Evolutionary conservation across 192 early-diverging fungal genomes (phyloP).

Genomic region (Linnemannia hyalina): DNA sequence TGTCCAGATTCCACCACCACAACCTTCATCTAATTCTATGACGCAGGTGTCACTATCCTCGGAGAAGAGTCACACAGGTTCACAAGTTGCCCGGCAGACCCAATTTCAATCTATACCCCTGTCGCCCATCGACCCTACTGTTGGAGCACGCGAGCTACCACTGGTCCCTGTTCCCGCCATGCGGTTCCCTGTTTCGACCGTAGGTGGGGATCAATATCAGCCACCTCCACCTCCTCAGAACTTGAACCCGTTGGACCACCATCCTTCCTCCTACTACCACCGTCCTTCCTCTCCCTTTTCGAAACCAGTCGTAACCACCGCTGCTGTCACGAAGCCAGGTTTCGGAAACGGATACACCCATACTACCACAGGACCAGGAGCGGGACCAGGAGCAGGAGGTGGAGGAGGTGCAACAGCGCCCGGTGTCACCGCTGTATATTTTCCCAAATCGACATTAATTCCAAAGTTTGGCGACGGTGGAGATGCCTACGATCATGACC

Average conservation of each 20-base stretch:
- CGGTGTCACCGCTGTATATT: slow-evolving; percentile 13
- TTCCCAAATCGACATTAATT: slow-evolving; percentile 9
- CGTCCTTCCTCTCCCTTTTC: slow-evolving; percentile 5
- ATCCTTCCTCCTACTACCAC: slow-evolving; percentile 22
- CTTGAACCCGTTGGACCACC: slow-evolving; percentile 3
- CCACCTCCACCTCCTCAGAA: background rate
- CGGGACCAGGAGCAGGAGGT: background rate
- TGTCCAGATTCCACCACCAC: background rate
- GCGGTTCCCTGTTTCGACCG: slow-evolving; percentile 20
- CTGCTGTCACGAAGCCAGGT: background rate
- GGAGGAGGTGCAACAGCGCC: background rate
- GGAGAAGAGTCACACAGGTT: slow-evolving; percentile 15
- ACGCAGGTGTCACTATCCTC: background rate
- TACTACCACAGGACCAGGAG: background rate
- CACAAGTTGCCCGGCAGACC: slow-evolving; percentile 36
- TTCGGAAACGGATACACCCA: background rate
- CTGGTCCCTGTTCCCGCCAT: slow-evolving; percentile 1
- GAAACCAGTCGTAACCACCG: background rate
- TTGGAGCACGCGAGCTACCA: slow-evolving; percentile 17
- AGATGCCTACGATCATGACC: background rate
- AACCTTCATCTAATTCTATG: background rate
- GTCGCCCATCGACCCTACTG: slow-evolving; percentile 38
- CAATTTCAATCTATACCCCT: slow-evolving; percentile 56
- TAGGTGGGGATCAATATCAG: background rate
- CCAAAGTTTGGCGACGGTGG: background rate